A percentile compares a stretch with the other conserved stretches of the same genome.
phyloP scores from a whole-genome alignment of 805 yeast species.

The Starmera caribaea region DNA sequence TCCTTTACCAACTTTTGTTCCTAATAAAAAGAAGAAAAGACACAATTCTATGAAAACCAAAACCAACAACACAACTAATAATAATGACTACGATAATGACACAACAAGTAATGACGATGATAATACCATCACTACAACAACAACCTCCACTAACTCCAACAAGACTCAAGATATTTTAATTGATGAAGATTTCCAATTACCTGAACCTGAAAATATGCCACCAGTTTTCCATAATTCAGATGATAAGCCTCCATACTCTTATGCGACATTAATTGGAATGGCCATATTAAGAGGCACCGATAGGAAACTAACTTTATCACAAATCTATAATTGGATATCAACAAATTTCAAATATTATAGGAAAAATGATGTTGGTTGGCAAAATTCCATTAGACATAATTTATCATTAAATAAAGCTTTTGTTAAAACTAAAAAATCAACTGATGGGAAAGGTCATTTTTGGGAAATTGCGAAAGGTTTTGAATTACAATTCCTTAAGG shows the following conservation, averaged over 20 bases:
- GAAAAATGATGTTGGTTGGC: slow-evolving; percentile 91
- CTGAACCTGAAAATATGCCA: slow-evolving; percentile 18
- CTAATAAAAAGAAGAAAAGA: not conserved
- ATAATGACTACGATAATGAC: too few relatives aligned
- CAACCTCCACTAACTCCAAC: not conserved
- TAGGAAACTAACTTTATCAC: slow-evolving; percentile 65
- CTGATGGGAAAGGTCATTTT: slow-evolving; percentile 79
- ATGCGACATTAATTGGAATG: slow-evolving; percentile 89
- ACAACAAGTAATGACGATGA: too few relatives aligned
- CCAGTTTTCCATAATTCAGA: slow-evolving; percentile 10
- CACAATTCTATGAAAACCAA: too few relatives aligned
- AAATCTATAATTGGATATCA: slow-evolving; percentile 88
- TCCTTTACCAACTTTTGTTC: not conserved
- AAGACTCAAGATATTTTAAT: slow-evolving; percentile 1
- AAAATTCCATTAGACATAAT: slow-evolving; percentile 88
- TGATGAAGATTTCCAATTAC: slow-evolving; percentile 4
- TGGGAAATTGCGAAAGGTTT: slow-evolving; percentile 86
- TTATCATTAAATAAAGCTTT: slow-evolving; percentile 88
- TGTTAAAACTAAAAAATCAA: slow-evolving; percentile 81
- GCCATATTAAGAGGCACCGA: slow-evolving; percentile 77
- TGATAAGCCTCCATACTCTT: slow-evolving; percentile 84
- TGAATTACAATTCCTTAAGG: slow-evolving; percentile 71
- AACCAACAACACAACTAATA: not conserved
- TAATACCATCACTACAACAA: too few relatives aligned
- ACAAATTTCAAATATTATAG: slow-evolving; percentile 76